Evolutionary conservation across 192 early-diverging fungal species (phyloP).

Genomic region (Rhizophlyctis rosea): DNA sequence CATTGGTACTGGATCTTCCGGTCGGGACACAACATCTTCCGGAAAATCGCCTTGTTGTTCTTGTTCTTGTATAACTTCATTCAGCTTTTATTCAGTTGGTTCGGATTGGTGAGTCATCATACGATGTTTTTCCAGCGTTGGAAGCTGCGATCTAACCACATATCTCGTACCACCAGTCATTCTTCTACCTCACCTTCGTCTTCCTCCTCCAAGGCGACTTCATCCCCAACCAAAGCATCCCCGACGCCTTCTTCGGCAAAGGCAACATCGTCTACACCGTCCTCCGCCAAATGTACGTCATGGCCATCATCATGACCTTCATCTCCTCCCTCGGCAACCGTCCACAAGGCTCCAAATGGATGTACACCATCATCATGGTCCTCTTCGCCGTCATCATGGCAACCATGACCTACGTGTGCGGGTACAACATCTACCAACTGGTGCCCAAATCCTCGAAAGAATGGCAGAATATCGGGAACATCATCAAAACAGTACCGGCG

Average conservation of each 20-base stretch:
- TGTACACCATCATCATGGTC: constrained; percentile 71
- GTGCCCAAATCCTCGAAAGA: constrained; percentile 24
- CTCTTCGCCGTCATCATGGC: constrained; percentile 87
- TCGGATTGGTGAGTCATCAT: constrained; percentile 63
- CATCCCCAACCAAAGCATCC: constrained; percentile 29
- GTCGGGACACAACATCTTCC: constrained; percentile 67
- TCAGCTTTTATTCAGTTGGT: constrained; percentile 85
- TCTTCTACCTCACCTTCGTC: constrained; percentile 88
- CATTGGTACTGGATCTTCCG: constrained; percentile 77
- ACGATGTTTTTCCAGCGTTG: background rate
- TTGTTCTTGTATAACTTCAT: constrained; percentile 83
- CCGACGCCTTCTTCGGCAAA: constrained; percentile 59
- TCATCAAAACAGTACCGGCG: constrained; percentile 27
- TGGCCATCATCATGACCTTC: constrained; percentile 77
- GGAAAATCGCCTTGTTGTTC: constrained; percentile 70
- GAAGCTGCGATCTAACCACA: background rate
- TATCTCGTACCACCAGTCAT: constrained; percentile 44
- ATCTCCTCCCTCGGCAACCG: constrained; percentile 92
- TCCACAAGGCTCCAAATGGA: constrained; percentile 83
- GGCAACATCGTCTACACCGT: constrained; percentile 62
- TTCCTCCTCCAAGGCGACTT: constrained; percentile 57
- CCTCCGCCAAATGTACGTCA: constrained; percentile 73
- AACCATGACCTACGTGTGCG: constrained; percentile 74
- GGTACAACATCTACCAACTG: constrained; percentile 47
- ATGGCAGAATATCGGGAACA: constrained; percentile 16